A percentile compares a stretch with the other conserved stretches of the same genome.
These are phyloP conservation scores for Hibiscus syriacus DNA, from an alignment of 345 rosid species.

Conservation along the genomic window DNA sequence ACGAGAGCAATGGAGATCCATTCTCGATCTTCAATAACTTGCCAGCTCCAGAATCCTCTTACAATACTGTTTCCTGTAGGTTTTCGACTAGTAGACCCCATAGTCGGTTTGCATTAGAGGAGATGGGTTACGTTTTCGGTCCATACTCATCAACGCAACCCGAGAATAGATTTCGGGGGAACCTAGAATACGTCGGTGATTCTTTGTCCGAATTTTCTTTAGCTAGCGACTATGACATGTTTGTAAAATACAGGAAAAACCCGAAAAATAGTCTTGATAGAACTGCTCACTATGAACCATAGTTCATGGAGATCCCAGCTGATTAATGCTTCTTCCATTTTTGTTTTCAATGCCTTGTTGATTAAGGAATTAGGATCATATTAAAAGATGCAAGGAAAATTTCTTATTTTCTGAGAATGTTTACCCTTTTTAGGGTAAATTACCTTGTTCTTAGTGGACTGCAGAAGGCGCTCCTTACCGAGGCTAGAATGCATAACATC, in stretches of 20 bases:
- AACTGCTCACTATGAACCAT: slow-evolving; percentile 24
- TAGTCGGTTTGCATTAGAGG: slow-evolving; percentile 41
- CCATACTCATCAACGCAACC: slow-evolving; percentile 27
- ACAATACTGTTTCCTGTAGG: slow-evolving; percentile 45
- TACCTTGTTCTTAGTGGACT: slow-evolving; percentile 95
- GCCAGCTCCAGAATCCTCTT: slow-evolving; percentile 28
- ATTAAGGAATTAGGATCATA: slow-evolving; percentile 19
- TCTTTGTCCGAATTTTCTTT: slow-evolving; percentile 18
- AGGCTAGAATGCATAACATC: slow-evolving; percentile 75
- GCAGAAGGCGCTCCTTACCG: slow-evolving; percentile 53
- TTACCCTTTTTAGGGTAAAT: no score
- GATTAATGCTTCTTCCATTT: slow-evolving; percentile 12
- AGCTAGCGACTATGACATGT: slow-evolving; percentile 24
- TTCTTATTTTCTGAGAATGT: no score
- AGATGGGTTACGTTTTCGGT: slow-evolving; percentile 32
- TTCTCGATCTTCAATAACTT: slow-evolving; percentile 47
- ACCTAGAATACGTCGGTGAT: slow-evolving; percentile 14
- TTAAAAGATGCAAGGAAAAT: slow-evolving; percentile 1
- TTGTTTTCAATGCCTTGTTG: slow-evolving; percentile 22
- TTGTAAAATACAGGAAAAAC: slow-evolving; percentile 39
- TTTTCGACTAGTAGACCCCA: slow-evolving; percentile 38
- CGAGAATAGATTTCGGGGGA: slow-evolving; percentile 12
- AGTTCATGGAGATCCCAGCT: slow-evolving; percentile 21
- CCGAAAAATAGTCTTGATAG: slow-evolving; percentile 24
- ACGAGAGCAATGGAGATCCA: slow-evolving; percentile 35